Base-by-base conservation (phyloP, 2,329 filamentous ascomycete species). In the Neonectria coccinea region DNA sequence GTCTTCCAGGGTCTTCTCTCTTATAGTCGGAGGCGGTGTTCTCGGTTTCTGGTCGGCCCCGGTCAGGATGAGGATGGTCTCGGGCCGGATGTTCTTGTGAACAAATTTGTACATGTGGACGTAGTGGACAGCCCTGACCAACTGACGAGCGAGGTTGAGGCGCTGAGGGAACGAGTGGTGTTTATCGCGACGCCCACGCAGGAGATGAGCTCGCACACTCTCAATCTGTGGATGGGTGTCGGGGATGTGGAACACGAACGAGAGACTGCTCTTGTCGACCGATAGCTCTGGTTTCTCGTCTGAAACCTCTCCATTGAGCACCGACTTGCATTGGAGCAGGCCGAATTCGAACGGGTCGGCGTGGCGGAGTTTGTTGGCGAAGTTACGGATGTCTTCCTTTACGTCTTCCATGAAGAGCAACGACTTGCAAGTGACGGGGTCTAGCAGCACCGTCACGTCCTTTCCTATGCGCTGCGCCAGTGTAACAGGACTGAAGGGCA, bases 71-170 rank as follows among this genome's bases (percentile, higher is more conserved):
- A 83, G 56, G 12, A 82, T 69, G 0, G 73, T 80, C 36, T 85
- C 82, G 1, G 82, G 82, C 0, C 79, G 75, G 18, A 85, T 79
- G 53, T 78, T 81, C 66, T 84, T 84, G 72, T 85, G 82, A 3
- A 84, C 82, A 47, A 84, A 82, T 5, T 73, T 75, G 27, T 76
- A 77, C 0, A 76, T 74, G 60, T 85, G 84, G 1, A 75, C 57
- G 33, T 64, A 74, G 11, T 50, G 56, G 5, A 73, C 75, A 0
- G 80, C 70, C 14, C 66, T 70, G 11, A 78, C 77, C 0, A 83
- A 59, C 36, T 77, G 27, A 5, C 29, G 27, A 10, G 47, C 47
- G 25, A 50, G 31, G 2, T 25, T 42, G 25, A 67, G 54, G 4
- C 60, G 60, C 29, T 22, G 52, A 42, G 36, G 51, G n/a, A 44